phyloP scores from a whole-genome alignment of 2,329 filamentous ascomycete genomes.

The Diaporthe sp. region DNA sequence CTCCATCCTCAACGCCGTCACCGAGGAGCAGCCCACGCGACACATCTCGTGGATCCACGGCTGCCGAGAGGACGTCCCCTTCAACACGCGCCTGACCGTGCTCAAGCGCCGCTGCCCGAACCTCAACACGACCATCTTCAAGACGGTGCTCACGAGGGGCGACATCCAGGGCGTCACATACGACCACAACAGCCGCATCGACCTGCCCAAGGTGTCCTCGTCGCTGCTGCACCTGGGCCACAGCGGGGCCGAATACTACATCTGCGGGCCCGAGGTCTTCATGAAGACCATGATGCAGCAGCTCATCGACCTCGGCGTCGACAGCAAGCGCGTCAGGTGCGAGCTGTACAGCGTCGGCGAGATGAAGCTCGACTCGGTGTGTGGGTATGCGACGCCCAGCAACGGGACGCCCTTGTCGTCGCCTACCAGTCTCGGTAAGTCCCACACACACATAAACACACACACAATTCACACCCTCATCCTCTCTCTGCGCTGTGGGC shows the following conservation, averaged over 20 bases:
- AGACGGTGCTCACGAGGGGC: conserved; percentile 57
- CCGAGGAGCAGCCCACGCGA: conserved; percentile 54
- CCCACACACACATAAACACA: neutral
- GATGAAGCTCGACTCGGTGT: conserved; percentile 41
- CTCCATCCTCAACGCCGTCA: conserved; percentile 66
- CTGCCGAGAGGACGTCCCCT: conserved; percentile 61
- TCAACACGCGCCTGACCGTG: conserved; percentile 60
- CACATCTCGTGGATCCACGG: conserved; percentile 69
- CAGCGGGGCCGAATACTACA: conserved; percentile 58
- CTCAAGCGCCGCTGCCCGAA: conserved; percentile 50
- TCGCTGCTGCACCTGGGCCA: conserved; percentile 57
- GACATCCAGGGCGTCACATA: conserved; percentile 56
- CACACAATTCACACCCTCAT: neutral
- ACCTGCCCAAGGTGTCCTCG: conserved; percentile 54
- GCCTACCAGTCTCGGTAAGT: conserved; percentile 36
- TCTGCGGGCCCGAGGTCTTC: conserved; percentile 62
- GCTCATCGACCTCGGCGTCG: conserved; percentile 52
- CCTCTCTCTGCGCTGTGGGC: neutral
- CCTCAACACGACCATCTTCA: conserved; percentile 57
- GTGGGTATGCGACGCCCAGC: conserved; percentile 23
- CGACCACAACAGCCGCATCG: conserved; percentile 54
- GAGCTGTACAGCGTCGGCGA: conserved; percentile 57
- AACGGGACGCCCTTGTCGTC: conserved; percentile 37
- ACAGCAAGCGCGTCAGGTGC: conserved; percentile 50
- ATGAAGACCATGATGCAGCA: conserved; percentile 59